Evolutionary conservation across 306 rosid species (phyloP), one percentile per base, ranked within the genome.

Genomic region (Luffa acutangula): DNA sequence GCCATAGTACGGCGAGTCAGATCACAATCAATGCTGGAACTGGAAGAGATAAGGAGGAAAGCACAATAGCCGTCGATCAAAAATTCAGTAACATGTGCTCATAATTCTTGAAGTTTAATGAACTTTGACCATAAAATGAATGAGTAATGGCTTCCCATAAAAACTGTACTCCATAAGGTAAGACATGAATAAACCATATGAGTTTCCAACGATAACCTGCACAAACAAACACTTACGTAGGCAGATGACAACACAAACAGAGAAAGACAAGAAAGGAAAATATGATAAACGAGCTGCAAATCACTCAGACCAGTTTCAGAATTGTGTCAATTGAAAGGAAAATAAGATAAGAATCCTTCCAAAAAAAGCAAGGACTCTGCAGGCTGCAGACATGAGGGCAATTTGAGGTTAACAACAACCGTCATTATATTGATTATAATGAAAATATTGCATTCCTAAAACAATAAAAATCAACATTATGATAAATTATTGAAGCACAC

Each of bases 41-140:
- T 41, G 34, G 75, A 66, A 66, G 49, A 66, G 75, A 69, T 69
- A 69, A 69, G 75, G 15, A 69, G 75, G 70, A 64, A 36, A 64
- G 18, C 45, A 34, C 4, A 34, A 13, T 34, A 11, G 70, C 70
- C 70, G 39, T 33, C 43, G 43, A 64, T 36, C 20, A 64, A 5
- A 6, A 13, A 64, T 34, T 36, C 45, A 14, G 2, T 8, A 67
- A 69, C 75, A 67, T 41, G 74, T 66, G 62, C 49, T 18, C 42
- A 49, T 31, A 36, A 9, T 48, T 36, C 43, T 53, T 75, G 20
- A 49, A 36, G 31, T 13, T 75, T 53, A 75, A 52, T 42, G 43
- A 46, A 33, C 25, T 33, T 7, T 45, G 39, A 71, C 41, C 20
- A 66, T 46, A 64, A 65, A 66, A 66, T 43, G 74, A 36, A 51